A percentile compares a stretch with the other conserved stretches of the same genome.
These are phyloP conservation scores for Aspergillus campestris DNA, from an alignment of 495 filamentous ascomycete genomes.

Conservation along the genomic window DNA sequence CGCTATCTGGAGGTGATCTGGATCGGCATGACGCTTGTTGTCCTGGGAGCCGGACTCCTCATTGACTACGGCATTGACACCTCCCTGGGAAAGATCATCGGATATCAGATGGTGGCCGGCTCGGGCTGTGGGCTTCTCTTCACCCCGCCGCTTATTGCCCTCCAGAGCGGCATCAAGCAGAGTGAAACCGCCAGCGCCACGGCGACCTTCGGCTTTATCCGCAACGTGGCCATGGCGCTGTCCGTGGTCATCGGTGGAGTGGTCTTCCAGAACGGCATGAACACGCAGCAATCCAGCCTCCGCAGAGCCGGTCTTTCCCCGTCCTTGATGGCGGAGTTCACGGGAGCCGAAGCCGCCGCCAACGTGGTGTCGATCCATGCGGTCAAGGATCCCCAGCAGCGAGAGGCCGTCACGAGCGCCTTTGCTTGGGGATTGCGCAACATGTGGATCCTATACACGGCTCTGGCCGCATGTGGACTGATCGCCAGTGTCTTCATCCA, in stretches of 20 bases:
- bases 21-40: slow-evolving; percentile 36
- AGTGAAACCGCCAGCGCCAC: slow-evolving; percentile 71
- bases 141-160: slow-evolving; percentile 62
- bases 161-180: slow-evolving; percentile 62
- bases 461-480: slow-evolving; percentile 40
- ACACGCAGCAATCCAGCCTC: slow-evolving; percentile 25
- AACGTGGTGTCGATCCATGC: slow-evolving; percentile 39
- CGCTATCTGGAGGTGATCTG: slow-evolving; percentile 51
- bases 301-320: slow-evolving; percentile 37
- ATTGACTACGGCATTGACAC: slow-evolving; percentile 34
- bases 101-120: slow-evolving; percentile 57
- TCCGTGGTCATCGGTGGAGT: slow-evolving; percentile 74
- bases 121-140: slow-evolving; percentile 40
- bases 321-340: slow-evolving; percentile 29
- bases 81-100: slow-evolving; percentile 35
- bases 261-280: slow-evolving; percentile 64
- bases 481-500: slow-evolving; percentile 47
- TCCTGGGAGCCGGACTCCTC: slow-evolving; percentile 46
- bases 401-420: slow-evolving; percentile 40
- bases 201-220: slow-evolving; percentile 63
- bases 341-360: slow-evolving; percentile 42
- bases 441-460: slow-evolving; percentile 55
- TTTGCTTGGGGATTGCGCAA: slow-evolving; percentile 54
- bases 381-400: slow-evolving; percentile 36
- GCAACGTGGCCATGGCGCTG: slow-evolving; percentile 62